phyloP scores from a whole-genome alignment of 1,139 yeast genomes.

The Sugiyamaella xylanicola region DNA sequence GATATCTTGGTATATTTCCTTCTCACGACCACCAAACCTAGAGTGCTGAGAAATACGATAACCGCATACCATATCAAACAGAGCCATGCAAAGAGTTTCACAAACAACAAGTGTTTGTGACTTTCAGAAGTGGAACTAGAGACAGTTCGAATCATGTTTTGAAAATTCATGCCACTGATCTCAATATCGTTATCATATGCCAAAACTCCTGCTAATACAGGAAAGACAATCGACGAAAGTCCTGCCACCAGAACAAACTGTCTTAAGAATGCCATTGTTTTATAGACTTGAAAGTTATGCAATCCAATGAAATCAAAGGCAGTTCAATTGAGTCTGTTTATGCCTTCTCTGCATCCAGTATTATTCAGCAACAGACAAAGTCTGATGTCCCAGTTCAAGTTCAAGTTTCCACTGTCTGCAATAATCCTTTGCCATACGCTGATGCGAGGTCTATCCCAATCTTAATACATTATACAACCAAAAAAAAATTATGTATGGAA shows the following conservation, averaged over 20 bases:
- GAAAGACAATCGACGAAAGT: background rate
- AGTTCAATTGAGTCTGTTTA: background rate
- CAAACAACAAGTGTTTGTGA: background rate
- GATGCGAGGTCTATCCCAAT: background rate
- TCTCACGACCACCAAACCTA: slow-evolving; percentile 25
- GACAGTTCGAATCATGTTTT: background rate
- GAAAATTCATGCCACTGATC: background rate
- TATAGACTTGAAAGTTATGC: background rate
- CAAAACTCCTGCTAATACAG: slow-evolving; percentile 5
- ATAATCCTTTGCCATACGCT: no score
- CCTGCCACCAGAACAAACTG: background rate
- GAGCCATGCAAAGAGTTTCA: slow-evolving; percentile 21
- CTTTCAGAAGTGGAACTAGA: background rate
- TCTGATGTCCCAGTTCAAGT: no score
- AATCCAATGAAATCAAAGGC: background rate
- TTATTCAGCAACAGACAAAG: background rate
- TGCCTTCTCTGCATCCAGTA: background rate
- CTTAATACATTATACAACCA: background rate
- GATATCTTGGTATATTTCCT: slow-evolving; percentile 13
- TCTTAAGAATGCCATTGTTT: background rate
- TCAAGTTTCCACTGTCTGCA: no score
- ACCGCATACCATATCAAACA: slow-evolving; percentile 28
- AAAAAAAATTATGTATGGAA: no score
- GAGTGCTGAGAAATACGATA: slow-evolving; percentile 20
- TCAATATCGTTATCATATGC: background rate